These are phyloP conservation scores for Sordariomycetes sp. DNA, from an alignment of 2,329 filamentous ascomycete species.

Conservation along the genomic window DNA sequence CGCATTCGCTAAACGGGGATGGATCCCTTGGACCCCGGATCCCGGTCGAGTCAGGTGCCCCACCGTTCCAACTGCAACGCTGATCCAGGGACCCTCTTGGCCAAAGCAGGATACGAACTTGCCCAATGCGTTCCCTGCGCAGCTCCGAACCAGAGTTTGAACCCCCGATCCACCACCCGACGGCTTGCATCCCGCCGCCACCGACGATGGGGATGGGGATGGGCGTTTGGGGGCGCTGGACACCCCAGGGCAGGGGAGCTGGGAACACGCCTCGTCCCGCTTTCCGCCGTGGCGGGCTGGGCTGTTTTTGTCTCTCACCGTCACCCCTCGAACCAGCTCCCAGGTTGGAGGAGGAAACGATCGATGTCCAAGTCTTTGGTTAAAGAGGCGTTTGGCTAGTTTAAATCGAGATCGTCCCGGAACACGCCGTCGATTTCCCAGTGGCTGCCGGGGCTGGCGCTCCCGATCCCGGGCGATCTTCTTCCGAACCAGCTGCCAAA, in stretches of 20 bases:
- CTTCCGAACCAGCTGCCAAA: background rate
- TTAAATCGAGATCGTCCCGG: background rate
- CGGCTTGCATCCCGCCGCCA: background rate
- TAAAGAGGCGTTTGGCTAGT: background rate
- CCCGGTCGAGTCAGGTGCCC: background rate
- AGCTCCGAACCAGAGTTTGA: background rate
- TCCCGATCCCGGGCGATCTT: background rate
- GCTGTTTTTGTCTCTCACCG: background rate
- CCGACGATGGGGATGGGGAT: background rate
- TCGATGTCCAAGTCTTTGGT: background rate
- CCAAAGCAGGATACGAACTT: background rate
- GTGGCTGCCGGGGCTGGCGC: background rate
- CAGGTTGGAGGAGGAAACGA: background rate
- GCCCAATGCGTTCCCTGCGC: background rate
- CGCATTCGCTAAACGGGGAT: background rate
- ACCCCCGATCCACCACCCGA: background rate
- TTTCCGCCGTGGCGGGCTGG: background rate
- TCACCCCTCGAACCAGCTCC: background rate
- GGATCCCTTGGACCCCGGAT: background rate
- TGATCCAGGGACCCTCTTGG: background rate
- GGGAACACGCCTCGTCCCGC: no score
- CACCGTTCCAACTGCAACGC: background rate
- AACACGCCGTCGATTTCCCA: background rate
- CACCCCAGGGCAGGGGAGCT: background rate
- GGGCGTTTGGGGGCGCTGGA: background rate